Base-by-base conservation (phyloP, 768 basidiomycete species). In the Boletellus sp. region DNA sequence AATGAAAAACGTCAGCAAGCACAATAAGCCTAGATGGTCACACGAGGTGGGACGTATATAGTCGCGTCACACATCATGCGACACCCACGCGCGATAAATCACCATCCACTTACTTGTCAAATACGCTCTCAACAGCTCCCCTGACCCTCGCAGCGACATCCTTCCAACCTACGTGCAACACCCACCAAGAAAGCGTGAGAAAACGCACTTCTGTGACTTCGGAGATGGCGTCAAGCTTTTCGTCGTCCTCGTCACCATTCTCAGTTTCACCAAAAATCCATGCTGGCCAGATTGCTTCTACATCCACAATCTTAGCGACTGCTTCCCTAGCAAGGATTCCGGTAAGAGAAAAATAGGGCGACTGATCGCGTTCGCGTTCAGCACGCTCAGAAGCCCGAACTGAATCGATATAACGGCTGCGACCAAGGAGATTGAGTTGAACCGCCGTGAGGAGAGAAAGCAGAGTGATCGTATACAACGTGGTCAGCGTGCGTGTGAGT, bases 141-240 rank as follows among this genome's bases (percentile, higher is more conserved):
- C 84, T 70, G 0, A 94, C 87, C 34, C 89, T 73, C 55, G 83
- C 81, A 0, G 80, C 83, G 0, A 97, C 77, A 50, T 86, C 85
- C 57, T 85, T 88, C 93, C 94, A 95, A 0, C 94, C 93, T 4
- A 92, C 86, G 62, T 96, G 85, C 48, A 95, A 60, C 10, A 95
- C 73, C 92, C 93, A 95, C 92, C 93, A 97, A 34, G 84, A 89
- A 58, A 94, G 78, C 0, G 88, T 91, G 43, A 96, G 71, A 62
- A 83, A 97, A 61, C 84, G 81, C 52, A 80, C 74, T 66, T 94
- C 92, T 6, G 83, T 80, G 47, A 86, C 86, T 32, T 86, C 84
- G 31, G 66, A 72, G 7, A 84, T 69, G n/a, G 46, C 57, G n/a
- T 68, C 66, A 10, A 62, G 62, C 31, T 48, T 60, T n/a, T 69